Base-by-base conservation (phyloP, 495 filamentous ascomycete species). In the Viridothelium virens region DNA sequence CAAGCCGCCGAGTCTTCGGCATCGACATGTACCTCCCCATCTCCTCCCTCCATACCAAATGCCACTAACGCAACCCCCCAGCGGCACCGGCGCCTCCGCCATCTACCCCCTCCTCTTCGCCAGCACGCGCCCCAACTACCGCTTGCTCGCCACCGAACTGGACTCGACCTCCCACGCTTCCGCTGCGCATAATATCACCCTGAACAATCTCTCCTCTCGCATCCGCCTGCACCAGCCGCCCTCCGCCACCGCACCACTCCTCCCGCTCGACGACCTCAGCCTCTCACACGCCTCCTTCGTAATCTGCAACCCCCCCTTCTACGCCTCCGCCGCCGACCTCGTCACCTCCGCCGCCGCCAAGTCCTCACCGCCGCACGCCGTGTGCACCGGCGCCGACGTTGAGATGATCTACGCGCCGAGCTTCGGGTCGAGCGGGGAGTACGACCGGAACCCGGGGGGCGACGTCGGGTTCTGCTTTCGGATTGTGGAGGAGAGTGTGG, bases 281-380 rank as follows among this genome's bases (percentile, higher is more conserved):
- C 63, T 86, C n/a, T 76, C 84, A 48, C 61, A 67, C 3, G 80
- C 96, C 44, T 90, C 96, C 74, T 97, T 97, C 72, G 87, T 85
- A 59, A 96, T 97, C 86, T 92, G 87, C 76, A 98, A 98, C 70
- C 94, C 94, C 1, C 94, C 94, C 0, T 98, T 98, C 78, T 97
- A 96, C 78, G 70, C 81, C 31, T 92, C 90, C 2, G 78, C 81
- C 18, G 75, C 81, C 12, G 90, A 95, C 44, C 85, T 96, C 76
- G 66, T 83, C 0, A 77, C 78, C 10, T 86, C 87, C 0, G 63
- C 64, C 44, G 70, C 77, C 33, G 75, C 80, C 38, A 97, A 97
- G 73, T 70, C 79, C 7, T 79, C 82, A 2, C 85, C 85, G 1
- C 90, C 94, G 0, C 83, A 84, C 64, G 89, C 90, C 16, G 81